These are phyloP conservation scores for Fusarium haematococcum DNA, from an alignment of 2,329 filamentous ascomycete species.

Conservation along the genomic window DNA sequence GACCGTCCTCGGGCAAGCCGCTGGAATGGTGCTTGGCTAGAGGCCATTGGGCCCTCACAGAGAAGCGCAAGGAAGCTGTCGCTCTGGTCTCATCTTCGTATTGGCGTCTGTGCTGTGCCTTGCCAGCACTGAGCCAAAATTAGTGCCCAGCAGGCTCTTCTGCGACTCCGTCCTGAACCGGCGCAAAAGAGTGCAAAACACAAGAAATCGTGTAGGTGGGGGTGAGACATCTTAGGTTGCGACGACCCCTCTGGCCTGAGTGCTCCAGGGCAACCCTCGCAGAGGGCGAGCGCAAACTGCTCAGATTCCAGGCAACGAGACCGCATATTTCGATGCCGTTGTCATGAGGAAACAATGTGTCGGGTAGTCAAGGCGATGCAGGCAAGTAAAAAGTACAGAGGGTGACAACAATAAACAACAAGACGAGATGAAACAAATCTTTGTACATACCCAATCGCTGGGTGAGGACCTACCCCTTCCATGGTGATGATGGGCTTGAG, in stretches of 20 bases:
- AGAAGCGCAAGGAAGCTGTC: constrained; percentile 7
- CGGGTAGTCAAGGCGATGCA: not conserved
- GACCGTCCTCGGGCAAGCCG: constrained; percentile 7
- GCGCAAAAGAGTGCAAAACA: constrained; percentile 9
- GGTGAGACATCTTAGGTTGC: constrained; percentile 4
- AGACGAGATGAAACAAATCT: not conserved
- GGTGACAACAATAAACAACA: constrained; percentile 8
- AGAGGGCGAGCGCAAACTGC: not conserved
- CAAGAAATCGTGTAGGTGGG: not conserved
- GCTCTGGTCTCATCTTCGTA: not conserved
- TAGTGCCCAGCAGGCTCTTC: constrained; percentile 10
- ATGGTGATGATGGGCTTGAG: constrained; percentile 83
- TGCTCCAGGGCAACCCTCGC: not conserved
- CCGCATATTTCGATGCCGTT: not conserved
- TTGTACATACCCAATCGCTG: constrained; percentile 52
- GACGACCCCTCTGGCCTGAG: not conserved
- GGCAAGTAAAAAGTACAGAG: not conserved
- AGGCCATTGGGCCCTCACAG: constrained; percentile 5
- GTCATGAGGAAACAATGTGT: not conserved
- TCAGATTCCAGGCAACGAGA: not conserved
- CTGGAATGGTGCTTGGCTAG: constrained; percentile 23
- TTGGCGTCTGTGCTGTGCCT: not conserved
- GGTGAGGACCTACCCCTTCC: constrained; percentile 58
- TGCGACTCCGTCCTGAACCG: not conserved
- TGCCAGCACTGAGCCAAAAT: constrained; percentile 2